These are phyloP conservation scores for Bipolaris sorokiniana DNA, from an alignment of 2,329 filamentous ascomycete genomes.

Conservation along the genomic window DNA sequence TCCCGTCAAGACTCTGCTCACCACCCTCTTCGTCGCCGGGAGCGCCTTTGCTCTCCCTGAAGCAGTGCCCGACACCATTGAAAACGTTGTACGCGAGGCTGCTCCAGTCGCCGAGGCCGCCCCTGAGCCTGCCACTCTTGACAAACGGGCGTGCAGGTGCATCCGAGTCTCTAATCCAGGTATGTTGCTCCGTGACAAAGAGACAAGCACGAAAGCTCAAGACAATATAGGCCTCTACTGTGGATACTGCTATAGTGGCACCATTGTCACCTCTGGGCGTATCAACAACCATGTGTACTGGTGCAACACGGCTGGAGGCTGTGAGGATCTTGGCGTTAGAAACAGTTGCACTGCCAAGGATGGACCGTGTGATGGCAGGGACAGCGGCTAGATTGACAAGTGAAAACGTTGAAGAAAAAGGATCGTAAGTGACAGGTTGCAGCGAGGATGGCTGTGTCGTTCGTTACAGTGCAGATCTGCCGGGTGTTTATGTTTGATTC, in stretches of 20 bases:
- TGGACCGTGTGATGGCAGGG: slow-evolving; percentile 5
- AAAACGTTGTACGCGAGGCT: slow-evolving; percentile 1
- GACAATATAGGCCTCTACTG: background rate
- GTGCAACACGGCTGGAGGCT: slow-evolving; percentile 13
- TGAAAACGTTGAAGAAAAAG: background rate
- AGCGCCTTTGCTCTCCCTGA: slow-evolving; percentile 3
- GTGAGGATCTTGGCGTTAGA: slow-evolving; percentile 1
- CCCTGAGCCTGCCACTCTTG: background rate
- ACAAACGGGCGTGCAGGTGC: slow-evolving; percentile 11
- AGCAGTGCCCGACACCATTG: background rate
- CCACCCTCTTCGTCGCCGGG: slow-evolving; percentile 5
- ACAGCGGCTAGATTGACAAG: background rate
- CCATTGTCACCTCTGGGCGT: background rate
- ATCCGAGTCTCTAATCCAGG: slow-evolving; percentile 8
- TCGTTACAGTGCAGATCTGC: background rate
- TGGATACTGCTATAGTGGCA: slow-evolving; percentile 2
- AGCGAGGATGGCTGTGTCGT: background rate
- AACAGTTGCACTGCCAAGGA: slow-evolving; percentile 1
- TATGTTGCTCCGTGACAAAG: slow-evolving; percentile 1
- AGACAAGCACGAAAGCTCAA: background rate
- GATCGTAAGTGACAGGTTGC: background rate
- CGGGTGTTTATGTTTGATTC: background rate
- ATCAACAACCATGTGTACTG: slow-evolving; percentile 6
- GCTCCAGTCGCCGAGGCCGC: background rate
- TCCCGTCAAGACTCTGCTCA: slow-evolving; percentile 7